A percentile compares a stretch with the other conserved stretches of the same genome.
Conservation (phyloP, 2,329 filamentous ascomycete genomes). For the Aspergillus arachidicola region DNA sequence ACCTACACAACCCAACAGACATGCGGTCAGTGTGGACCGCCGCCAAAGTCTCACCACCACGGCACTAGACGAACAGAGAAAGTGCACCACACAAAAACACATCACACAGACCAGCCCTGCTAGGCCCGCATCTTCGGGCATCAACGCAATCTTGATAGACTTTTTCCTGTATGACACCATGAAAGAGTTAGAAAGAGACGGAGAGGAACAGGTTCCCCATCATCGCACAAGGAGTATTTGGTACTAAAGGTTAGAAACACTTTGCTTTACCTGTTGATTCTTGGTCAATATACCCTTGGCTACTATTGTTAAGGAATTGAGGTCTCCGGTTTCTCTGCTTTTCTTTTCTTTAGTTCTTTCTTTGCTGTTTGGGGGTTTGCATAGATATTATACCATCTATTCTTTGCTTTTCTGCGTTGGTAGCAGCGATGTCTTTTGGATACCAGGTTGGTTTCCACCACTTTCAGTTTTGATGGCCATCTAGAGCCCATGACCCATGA, state of each 20-base stretch:
- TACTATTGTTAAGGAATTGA: background rate
- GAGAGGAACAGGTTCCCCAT: conserved; percentile 65
- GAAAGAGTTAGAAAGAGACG: conserved; percentile 76
- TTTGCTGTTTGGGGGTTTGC: conserved; percentile 5
- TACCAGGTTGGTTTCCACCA: background rate
- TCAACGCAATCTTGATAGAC: conserved; percentile 92
- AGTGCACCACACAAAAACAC: conserved; percentile 21
- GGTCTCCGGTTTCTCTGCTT: background rate
- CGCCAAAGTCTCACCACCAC: conserved; percentile 9
- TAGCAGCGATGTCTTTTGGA: conserved; percentile 11
- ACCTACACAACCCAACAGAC: background rate
- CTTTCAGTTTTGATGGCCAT: background rate
- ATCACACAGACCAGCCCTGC: conserved; percentile 20
- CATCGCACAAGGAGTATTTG: conserved; percentile 92
- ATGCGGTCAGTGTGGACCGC: background rate
- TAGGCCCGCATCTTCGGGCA: conserved; percentile 30
- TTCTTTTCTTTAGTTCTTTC: background rate
- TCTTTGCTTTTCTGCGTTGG: conserved; percentile 12
- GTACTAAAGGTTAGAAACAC: conserved; percentile 62
- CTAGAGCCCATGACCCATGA: background rate
- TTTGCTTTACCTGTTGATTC: background rate
- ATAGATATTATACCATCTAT: conserved; percentile 14
- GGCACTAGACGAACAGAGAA: conserved; percentile 14
- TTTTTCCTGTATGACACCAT: conserved; percentile 96
- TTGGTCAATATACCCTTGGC: background rate